These are phyloP conservation scores for Lasiodiplodia sp. DNA, from an alignment of 2,329 filamentous ascomycete genomes.

Conservation along the genomic window DNA sequence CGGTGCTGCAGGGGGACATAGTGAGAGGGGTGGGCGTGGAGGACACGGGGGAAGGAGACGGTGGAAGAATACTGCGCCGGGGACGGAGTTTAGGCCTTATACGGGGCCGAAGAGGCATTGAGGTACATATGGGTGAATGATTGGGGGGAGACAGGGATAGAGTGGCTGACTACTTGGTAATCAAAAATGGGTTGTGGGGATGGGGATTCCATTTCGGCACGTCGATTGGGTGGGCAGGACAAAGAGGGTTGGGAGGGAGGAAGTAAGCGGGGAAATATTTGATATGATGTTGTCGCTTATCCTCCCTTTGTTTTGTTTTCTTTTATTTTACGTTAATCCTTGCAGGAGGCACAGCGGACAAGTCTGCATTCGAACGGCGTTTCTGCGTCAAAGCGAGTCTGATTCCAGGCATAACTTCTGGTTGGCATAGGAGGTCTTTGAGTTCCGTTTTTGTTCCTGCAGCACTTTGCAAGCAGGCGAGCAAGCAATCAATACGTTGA, in stretches of 20 bases:
- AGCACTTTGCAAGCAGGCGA: neutral
- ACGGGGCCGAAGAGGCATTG: constrained; percentile 26
- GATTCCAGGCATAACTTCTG: neutral
- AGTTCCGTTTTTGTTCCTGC: neutral
- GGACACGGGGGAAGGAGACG: constrained; percentile 22
- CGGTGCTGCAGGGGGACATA: neutral
- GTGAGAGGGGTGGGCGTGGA: constrained; percentile 11
- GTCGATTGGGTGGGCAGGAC: neutral
- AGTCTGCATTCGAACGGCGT: constrained; percentile 22
- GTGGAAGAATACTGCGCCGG: constrained; percentile 16
- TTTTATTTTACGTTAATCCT: neutral
- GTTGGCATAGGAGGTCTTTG: constrained; percentile 19
- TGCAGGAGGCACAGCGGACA: constrained; percentile 6
- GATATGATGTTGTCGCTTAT: neutral
- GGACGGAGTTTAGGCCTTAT: constrained; percentile 28
- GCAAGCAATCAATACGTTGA: neutral
- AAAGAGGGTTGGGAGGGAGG: neutral
- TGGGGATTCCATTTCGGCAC: neutral
- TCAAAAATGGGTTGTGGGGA: neutral
- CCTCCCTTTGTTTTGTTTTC: neutral
- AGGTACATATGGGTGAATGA: neutral
- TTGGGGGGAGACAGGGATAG: neutral
- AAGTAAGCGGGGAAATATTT: neutral
- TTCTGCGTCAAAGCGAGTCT: constrained; percentile 9
- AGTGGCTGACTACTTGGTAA: neutral